A percentile compares a stretch with the other conserved stretches of the same genome.
Evolutionary conservation across 1,284 basidiomycete species (phyloP).

Genomic region (Fomitopsis pinicola): DNA sequence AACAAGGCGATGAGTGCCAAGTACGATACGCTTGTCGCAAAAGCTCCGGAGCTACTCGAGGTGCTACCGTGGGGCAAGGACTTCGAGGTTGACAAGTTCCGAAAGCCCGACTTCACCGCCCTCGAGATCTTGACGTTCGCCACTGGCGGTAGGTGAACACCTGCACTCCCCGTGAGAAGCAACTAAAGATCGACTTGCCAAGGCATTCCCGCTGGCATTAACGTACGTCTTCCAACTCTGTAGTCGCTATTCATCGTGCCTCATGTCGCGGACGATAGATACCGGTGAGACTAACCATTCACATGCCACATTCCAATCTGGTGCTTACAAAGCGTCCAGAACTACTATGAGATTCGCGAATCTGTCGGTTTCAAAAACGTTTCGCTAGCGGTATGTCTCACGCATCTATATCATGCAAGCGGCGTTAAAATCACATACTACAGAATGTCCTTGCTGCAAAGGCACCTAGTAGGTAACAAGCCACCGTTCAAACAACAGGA

Average conservation of each 20-base stretch:
- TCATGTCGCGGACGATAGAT: conserved; percentile 39
- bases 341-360: conserved; percentile 80
- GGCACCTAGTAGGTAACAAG: conserved; percentile 55
- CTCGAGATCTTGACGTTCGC: conserved; percentile 78
- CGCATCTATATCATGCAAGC: background rate
- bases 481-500: background rate
- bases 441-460: conserved; percentile 82
- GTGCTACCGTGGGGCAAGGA: conserved; percentile 78
- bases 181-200: background rate
- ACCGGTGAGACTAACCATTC: conserved; percentile 38
- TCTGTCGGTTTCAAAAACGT: conserved; percentile 82
- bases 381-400: conserved; percentile 56
- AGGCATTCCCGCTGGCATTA: conserved; percentile 84
- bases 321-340: conserved; percentile 30
- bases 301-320: background rate
- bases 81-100: conserved; percentile 81
- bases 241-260: background rate
- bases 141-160: conserved; percentile 56
- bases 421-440: background rate
- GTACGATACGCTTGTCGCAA: conserved; percentile 72
- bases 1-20: conserved; percentile 79
- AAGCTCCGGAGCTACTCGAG: conserved; percentile 75
- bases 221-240: conserved; percentile 39
- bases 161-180: background rate
- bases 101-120: conserved; percentile 84